These are phyloP conservation scores for Flaveria trinervia DNA, from an alignment of 129 eudicot species.

Conservation along the genomic window DNA sequence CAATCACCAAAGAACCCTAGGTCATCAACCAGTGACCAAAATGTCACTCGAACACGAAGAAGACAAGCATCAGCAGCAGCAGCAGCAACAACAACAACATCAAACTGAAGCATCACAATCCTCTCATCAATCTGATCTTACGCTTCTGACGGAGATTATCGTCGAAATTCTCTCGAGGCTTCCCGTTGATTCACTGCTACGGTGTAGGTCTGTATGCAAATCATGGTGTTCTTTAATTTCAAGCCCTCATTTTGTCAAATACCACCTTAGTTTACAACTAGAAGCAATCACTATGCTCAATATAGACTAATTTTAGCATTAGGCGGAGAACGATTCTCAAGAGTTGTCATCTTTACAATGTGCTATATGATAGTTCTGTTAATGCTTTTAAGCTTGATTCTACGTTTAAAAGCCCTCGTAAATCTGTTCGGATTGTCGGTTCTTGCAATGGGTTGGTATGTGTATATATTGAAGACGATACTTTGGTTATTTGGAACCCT, in stretches of 20 bases:
- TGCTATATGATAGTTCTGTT: slow-evolving; percentile 16
- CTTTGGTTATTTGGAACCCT: slow-evolving; percentile 65
- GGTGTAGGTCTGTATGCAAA: slow-evolving; percentile 59
- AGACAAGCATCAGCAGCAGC: slow-evolving; percentile 3
- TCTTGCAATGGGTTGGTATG: slow-evolving; percentile 57
- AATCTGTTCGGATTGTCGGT: slow-evolving; percentile 44
- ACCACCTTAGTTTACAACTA: slow-evolving; percentile 32
- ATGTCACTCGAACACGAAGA: slow-evolving; percentile 22
- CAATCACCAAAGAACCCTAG: slow-evolving; percentile 10
- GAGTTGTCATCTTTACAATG: slow-evolving; percentile 28
- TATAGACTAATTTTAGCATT: slow-evolving; percentile 34
- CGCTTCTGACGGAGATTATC: slow-evolving; percentile 38
- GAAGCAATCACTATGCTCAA: slow-evolving; percentile 13
- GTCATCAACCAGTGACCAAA: neutral
- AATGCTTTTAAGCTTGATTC: slow-evolving; percentile 34
- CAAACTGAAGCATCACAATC: slow-evolving; percentile 21
- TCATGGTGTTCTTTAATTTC: slow-evolving; percentile 55
- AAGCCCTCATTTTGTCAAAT: slow-evolving; percentile 38
- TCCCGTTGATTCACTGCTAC: slow-evolving; percentile 55
- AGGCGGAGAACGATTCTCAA: slow-evolving; percentile 19
- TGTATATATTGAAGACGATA: slow-evolving; percentile 42
- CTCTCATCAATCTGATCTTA: slow-evolving; percentile 5
- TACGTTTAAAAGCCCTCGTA: slow-evolving; percentile 43
- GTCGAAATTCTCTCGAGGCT: slow-evolving; percentile 52
- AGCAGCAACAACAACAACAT: slow-evolving; percentile 24